Percentiles rank a stretch among this genome's conserved stretches.
Conservation (phyloP, 2,329 filamentous ascomycete species). For the Cladophialophora yegresii region DNA sequence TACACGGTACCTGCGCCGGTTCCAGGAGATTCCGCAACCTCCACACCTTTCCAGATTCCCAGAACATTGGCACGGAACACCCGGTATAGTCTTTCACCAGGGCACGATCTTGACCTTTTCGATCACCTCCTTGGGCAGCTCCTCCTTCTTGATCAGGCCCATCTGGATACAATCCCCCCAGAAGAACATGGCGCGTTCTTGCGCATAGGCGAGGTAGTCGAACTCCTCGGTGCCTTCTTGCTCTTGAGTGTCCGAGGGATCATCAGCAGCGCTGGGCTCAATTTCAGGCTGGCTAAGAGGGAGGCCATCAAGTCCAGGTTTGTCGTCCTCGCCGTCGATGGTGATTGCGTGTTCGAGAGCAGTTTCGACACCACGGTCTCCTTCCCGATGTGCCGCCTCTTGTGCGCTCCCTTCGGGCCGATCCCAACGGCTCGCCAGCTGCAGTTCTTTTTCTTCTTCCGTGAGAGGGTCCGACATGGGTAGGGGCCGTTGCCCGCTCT, state of each 20-base stretch:
- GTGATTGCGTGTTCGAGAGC: not conserved
- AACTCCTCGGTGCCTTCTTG: slow-evolving; percentile 73
- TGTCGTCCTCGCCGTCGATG: not conserved
- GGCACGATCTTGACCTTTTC: slow-evolving; percentile 59
- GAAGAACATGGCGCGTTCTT: slow-evolving; percentile 88
- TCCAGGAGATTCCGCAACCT: not conserved
- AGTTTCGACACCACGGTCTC: slow-evolving; percentile 8
- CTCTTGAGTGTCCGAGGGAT: not conserved
- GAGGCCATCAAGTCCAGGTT: not conserved
- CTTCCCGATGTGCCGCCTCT: slow-evolving; percentile 33
- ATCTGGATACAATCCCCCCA: slow-evolving; percentile 84
- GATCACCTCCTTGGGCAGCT: slow-evolving; percentile 70
- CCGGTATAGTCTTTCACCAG: slow-evolving; percentile 20
- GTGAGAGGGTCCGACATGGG: slow-evolving; percentile 34
- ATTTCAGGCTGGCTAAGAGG: not conserved
- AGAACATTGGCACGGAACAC: not conserved
- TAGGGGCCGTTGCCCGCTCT: slow-evolving; percentile 2
- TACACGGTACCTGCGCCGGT: too few species aligned
- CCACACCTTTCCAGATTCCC: not conserved
- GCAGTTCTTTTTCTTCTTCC: slow-evolving; percentile 30
- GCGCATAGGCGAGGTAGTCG: slow-evolving; percentile 88
- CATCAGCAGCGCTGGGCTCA: too few species aligned
- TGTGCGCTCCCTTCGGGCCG: slow-evolving; percentile 31
- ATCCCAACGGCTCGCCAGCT: slow-evolving; percentile 27
- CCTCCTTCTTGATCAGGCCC: slow-evolving; percentile 72